Conservation (phyloP, 2,329 filamentous ascomycete species). For the Plenodomus lindquistii region DNA sequence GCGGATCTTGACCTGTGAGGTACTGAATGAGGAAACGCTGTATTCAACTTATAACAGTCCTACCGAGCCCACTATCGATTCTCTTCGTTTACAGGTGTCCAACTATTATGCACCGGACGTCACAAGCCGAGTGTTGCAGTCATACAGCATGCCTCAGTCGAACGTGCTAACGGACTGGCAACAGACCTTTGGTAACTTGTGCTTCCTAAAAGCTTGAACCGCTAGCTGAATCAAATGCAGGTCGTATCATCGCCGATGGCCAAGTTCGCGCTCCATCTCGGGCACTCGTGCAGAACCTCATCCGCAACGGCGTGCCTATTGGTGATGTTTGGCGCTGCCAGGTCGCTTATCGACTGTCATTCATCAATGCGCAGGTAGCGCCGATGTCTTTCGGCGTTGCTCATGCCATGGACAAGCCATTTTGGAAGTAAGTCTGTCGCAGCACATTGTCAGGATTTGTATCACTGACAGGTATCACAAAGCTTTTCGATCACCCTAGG, state of each 20-base stretch:
- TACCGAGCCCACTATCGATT: neutral
- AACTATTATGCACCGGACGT: neutral
- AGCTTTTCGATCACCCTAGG: too few relatives aligned
- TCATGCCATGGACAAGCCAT: neutral
- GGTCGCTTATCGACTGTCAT: neutral
- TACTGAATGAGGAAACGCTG: neutral
- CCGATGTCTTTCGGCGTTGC: neutral
- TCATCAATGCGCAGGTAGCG: neutral
- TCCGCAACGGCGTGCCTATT: neutral
- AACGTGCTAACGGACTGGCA: neutral
- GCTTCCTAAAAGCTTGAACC: neutral
- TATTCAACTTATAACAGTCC: neutral
- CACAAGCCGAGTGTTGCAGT: neutral
- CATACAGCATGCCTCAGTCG: neutral
- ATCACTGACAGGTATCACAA: too few relatives aligned
- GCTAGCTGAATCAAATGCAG: too few relatives aligned
- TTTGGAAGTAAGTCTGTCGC: too few relatives aligned
- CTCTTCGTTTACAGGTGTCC: neutral
- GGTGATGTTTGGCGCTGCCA: neutral
- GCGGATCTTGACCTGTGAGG: neutral
- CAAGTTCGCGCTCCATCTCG: neutral
- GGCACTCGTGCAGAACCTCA: neutral
- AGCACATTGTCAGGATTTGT: too few relatives aligned
- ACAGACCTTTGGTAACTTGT: too few relatives aligned
- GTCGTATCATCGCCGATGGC: neutral